Conservation (phyloP, 73 alveolate species). For the Stentor roeselii region DNA sequence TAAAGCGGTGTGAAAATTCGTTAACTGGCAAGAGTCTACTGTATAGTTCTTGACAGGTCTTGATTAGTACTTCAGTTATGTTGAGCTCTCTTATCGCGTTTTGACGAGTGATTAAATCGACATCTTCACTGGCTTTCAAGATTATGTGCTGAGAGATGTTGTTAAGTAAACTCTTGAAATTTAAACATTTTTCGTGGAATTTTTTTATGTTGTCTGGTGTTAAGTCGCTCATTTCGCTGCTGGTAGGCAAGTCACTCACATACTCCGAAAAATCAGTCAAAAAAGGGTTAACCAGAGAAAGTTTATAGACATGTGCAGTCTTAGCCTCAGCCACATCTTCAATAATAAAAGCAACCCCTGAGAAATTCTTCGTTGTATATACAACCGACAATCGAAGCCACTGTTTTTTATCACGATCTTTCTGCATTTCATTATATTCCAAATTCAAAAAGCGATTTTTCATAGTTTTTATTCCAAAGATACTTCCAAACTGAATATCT, state of each 20-base stretch:
- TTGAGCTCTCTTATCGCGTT: background rate
- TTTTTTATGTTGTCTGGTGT: background rate
- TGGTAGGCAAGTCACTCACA: background rate
- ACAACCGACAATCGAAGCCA: background rate
- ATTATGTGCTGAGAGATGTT: background rate
- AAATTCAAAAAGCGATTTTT: background rate
- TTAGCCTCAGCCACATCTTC: slow-evolving; percentile 23
- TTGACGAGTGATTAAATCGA: background rate
- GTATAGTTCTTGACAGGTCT: background rate
- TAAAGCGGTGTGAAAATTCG: background rate
- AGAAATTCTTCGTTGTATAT: background rate
- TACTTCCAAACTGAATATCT: background rate
- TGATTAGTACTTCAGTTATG: background rate
- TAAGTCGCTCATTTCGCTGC: too few relatives aligned
- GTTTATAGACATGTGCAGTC: slow-evolving; percentile 9
- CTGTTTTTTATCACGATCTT: too few relatives aligned
- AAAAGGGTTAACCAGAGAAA: background rate
- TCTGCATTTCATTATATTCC: background rate
- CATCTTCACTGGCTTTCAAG: background rate
- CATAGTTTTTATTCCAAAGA: background rate
- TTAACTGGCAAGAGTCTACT: background rate
- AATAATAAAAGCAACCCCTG: slow-evolving; percentile 6
- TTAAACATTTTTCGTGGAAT: background rate
- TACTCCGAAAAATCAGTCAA: background rate
- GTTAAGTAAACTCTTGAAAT: background rate